Evolutionary conservation across 805 yeast genomes (phyloP).

Genomic region (Cyberlindnera mycetangii): DNA sequence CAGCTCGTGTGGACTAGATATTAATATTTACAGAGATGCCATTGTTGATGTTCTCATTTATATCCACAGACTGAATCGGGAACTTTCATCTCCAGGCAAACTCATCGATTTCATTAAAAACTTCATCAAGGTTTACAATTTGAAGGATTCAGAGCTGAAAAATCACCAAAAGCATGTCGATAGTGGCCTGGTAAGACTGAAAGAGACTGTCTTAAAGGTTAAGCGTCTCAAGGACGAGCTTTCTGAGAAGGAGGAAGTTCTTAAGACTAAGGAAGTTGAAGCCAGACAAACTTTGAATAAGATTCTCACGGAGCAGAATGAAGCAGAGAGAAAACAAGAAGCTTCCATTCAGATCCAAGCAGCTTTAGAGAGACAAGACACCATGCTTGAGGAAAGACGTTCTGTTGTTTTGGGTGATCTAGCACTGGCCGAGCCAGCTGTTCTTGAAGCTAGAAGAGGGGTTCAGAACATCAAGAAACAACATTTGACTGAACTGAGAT

Average conservation of each 20-base stretch:
- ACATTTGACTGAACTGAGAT: constrained; percentile 82
- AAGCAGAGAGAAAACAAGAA: constrained; percentile 86
- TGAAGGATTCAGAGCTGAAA: constrained; percentile 49
- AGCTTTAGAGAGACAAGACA: constrained; percentile 66
- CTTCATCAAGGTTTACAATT: constrained; percentile 41
- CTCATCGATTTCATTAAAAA: constrained; percentile 48
- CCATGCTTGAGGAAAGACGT: constrained; percentile 52
- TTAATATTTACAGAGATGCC: constrained; percentile 38
- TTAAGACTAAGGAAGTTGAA: constrained; percentile 57
- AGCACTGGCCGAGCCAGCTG: constrained; percentile 79
- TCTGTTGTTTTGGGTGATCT: constrained; percentile 58
- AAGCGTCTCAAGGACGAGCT: constrained; percentile 53
- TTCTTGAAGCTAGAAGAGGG: constrained; percentile 78
- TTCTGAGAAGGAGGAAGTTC: constrained; percentile 46
- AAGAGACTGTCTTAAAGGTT: constrained; percentile 75
- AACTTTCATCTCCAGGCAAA: constrained; percentile 47
- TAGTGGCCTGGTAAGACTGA: constrained; percentile 68
- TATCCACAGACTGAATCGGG: constrained; percentile 37
- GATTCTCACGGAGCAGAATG: constrained; percentile 84
- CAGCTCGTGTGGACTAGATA: constrained; percentile 8
- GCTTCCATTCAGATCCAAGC: constrained; percentile 75
- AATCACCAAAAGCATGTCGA: constrained; percentile 69
- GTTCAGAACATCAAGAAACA: constrained; percentile 93
- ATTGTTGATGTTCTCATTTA: constrained; percentile 44
- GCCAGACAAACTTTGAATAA: constrained; percentile 69